A percentile compares a stretch with the other conserved stretches of the same genome.
Conservation (phyloP, 1,284 basidiomycete genomes). For the Melampsora americana region DNA sequence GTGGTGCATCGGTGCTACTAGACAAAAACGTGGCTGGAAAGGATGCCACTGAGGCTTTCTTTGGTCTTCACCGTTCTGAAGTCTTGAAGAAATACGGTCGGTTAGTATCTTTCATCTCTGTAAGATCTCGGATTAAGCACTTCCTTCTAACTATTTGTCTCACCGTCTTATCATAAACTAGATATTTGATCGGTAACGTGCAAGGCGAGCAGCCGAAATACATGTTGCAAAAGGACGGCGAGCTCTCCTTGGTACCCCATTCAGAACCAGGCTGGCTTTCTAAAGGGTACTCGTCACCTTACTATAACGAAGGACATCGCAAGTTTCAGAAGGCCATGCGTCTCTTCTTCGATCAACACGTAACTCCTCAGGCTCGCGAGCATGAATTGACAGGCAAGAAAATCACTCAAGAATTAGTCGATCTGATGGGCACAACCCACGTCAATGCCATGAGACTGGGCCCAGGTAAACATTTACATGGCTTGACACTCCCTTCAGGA, state of each 20-base stretch:
- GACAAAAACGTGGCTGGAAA: constrained; percentile 74
- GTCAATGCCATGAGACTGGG: constrained; percentile 87
- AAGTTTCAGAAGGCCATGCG: constrained; percentile 48
- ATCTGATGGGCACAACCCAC: constrained; percentile 57
- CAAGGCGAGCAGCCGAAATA: constrained; percentile 64
- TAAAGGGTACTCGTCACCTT: constrained; percentile 75
- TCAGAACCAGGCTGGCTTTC: constrained; percentile 78
- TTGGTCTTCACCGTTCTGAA: constrained; percentile 74
- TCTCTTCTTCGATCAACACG: constrained; percentile 49
- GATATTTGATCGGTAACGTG: constrained; percentile 56
- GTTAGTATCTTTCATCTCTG: constrained; percentile 63
- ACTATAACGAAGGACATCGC: constrained; percentile 66
- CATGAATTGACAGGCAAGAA: constrained; percentile 53
- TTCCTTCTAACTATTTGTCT: not conserved
- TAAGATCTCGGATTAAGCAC: not conserved
- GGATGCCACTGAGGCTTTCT: constrained; percentile 82
- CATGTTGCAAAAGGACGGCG: constrained; percentile 62
- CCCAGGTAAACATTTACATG: constrained; percentile 71
- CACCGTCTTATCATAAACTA: constrained; percentile 43
- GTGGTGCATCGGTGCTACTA: constrained; percentile 70
- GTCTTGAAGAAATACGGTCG: constrained; percentile 70
- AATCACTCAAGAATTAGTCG: constrained; percentile 53
- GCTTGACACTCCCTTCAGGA: constrained; percentile 73
- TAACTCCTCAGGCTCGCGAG: constrained; percentile 50
- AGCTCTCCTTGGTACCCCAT: constrained; percentile 69